Evolutionary conservation across 257 asterid genomes (phyloP).

Genomic region (Przewalskia tangutica): DNA sequence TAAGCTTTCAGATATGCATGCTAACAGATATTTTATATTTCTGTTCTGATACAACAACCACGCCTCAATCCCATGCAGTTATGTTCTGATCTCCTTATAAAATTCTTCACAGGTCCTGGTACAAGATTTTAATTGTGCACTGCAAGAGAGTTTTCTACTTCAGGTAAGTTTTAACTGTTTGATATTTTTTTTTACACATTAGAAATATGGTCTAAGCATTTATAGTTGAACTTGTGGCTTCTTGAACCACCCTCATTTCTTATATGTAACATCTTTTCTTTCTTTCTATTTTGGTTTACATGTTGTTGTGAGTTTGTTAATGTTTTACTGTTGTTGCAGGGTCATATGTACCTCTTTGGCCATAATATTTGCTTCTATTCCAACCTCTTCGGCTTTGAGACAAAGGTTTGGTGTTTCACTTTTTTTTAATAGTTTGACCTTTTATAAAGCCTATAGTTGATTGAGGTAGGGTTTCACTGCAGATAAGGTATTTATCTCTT

Average conservation of each 20-base stretch:
- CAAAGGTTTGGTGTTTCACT: constrained; percentile 51
- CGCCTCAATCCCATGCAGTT: neutral
- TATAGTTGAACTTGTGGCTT: neutral
- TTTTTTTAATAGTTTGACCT: neutral
- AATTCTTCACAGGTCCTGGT: constrained; percentile 54
- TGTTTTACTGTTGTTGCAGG: constrained; percentile 49
- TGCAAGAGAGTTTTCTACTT: constrained; percentile 92
- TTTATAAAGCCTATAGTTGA: neutral
- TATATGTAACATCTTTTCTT: neutral
- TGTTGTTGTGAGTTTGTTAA: neutral
- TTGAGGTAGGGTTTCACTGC: neutral
- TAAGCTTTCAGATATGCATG: neutral
- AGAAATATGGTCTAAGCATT: neutral
- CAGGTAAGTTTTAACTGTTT: constrained; percentile 47
- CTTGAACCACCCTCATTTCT: neutral
- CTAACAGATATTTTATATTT: constrained; percentile 1
- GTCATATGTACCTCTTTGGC: constrained; percentile 87
- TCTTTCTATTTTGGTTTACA: neutral
- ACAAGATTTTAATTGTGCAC: constrained; percentile 94
- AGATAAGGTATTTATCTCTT: neutral
- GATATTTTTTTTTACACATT: neutral
- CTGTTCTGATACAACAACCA: constrained; percentile 3
- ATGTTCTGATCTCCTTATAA: neutral
- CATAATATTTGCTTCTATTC: constrained; percentile 88
- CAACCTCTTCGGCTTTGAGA: constrained; percentile 93